Conservation (phyloP, 805 yeast species). For the Priceomyces fermenticarens region DNA sequence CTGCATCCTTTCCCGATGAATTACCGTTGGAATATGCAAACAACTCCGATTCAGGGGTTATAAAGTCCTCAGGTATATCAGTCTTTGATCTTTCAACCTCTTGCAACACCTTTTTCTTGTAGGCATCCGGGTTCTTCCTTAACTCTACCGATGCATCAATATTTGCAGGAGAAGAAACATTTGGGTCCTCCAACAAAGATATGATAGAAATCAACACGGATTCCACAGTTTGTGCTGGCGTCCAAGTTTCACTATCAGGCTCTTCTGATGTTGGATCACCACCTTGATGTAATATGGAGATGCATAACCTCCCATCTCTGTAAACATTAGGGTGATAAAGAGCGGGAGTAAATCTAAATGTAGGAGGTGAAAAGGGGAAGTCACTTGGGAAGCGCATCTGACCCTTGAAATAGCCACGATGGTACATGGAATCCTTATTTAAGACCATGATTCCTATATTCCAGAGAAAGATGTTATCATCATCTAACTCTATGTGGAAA, state of each 20-base stretch:
- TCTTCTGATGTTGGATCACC: constrained; percentile 91
- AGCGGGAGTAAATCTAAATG: constrained; percentile 87
- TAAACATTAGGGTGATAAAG: constrained; percentile 95
- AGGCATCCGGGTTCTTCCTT: constrained; percentile 75
- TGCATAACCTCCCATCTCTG: constrained; percentile 89
- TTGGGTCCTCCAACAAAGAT: constrained; percentile 90
- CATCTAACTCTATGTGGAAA: constrained; percentile 62
- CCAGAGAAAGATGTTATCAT: constrained; percentile 62
- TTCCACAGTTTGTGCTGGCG: constrained; percentile 90
- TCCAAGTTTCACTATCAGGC: constrained; percentile 93
- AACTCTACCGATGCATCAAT: constrained; percentile 93
- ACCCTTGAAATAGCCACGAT: constrained; percentile 93
- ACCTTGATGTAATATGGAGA: constrained; percentile 86
- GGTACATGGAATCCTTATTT: constrained; percentile 83
- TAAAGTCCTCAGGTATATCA: constrained; percentile 84
- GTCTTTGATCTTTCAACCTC: constrained; percentile 82
- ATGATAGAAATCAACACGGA: constrained; percentile 85
- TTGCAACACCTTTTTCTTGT: constrained; percentile 68
- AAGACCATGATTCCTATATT: constrained; percentile 90
- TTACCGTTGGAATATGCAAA: constrained; percentile 34
- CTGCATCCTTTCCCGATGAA: constrained; percentile 37
- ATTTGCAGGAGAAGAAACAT: constrained; percentile 90
- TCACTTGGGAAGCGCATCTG: constrained; percentile 91
- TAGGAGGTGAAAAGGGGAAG: constrained; percentile 91
- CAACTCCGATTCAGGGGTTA: constrained; percentile 69